These are phyloP conservation scores for Beauveria australis DNA, from an alignment of 2,329 filamentous ascomycete species.

Conservation along the genomic window DNA sequence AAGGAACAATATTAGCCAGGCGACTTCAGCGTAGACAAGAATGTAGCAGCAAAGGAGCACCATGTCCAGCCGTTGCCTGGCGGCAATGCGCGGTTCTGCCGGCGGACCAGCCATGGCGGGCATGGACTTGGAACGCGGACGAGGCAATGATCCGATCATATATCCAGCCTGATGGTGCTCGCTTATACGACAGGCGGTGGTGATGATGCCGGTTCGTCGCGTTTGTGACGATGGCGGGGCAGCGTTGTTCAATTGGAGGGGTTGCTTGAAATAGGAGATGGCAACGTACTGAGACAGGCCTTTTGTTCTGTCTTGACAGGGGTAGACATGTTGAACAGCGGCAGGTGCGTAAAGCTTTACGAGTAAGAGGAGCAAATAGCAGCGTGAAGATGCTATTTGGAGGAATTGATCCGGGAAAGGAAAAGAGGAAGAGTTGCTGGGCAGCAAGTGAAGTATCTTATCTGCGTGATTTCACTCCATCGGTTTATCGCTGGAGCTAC, in stretches of 20 bases:
- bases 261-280: slow-evolving; percentile 18
- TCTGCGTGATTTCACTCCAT: slow-evolving; percentile 23
- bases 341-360: neutral
- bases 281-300: slow-evolving; percentile 53
- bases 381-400: neutral
- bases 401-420: neutral
- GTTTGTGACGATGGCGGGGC: slow-evolving; percentile 14
- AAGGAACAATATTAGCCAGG: slow-evolving; percentile 51
- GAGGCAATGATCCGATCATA: neutral
- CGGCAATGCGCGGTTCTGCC: slow-evolving; percentile 33
- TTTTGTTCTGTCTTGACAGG: slow-evolving; percentile 51
- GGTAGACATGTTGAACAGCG: slow-evolving; percentile 18
- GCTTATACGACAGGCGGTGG: neutral
- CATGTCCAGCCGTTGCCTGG: slow-evolving; percentile 44
- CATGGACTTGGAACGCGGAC: neutral
- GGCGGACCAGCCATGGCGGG: slow-evolving; percentile 3
- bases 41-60: slow-evolving; percentile 42
- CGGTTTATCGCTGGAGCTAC: slow-evolving; percentile 1
- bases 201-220: slow-evolving; percentile 8
- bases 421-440: slow-evolving; percentile 12
- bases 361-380: neutral
- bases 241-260: slow-evolving; percentile 20
- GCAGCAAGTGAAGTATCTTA: slow-evolving; percentile 9
- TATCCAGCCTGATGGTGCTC: neutral
- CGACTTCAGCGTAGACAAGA: slow-evolving; percentile 48